A percentile compares a stretch with the other conserved stretches of the same genome.
Evolutionary conservation across 768 basidiomycete species (phyloP).

Genomic region (Trametes cingulata): DNA sequence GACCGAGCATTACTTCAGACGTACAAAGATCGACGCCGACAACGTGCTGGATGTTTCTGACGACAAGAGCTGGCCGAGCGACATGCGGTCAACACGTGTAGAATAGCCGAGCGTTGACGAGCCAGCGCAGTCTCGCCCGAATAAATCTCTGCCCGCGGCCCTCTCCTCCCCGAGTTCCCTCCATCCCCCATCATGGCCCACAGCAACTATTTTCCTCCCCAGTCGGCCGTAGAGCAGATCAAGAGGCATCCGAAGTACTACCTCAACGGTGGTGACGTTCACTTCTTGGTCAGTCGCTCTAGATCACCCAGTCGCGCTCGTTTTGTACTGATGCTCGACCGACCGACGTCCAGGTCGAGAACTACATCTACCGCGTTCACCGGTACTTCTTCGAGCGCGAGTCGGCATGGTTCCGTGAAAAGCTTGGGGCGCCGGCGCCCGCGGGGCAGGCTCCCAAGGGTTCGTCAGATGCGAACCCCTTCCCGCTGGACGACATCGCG

Average conservation of each 20-base stretch:
- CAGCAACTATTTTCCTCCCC: slow-evolving; percentile 12
- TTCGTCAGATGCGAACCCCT: slow-evolving; percentile 33
- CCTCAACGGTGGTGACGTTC: slow-evolving; percentile 53
- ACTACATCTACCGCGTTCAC: slow-evolving; percentile 34
- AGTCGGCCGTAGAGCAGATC: slow-evolving; percentile 30
- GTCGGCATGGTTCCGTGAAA: slow-evolving; percentile 29
- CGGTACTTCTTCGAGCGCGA: slow-evolving; percentile 35
- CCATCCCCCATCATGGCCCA: slow-evolving; percentile 23
- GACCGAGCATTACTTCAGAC: neutral
- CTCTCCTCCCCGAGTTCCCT: slow-evolving; percentile 8
- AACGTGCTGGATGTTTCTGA: slow-evolving; percentile 20
- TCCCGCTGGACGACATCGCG: slow-evolving; percentile 30
- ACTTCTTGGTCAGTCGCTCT: slow-evolving; percentile 44
- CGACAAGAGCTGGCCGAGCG: slow-evolving; percentile 7
- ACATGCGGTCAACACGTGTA: slow-evolving; percentile 28
- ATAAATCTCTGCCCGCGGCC: slow-evolving; percentile 21
- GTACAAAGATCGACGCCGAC: slow-evolving; percentile 10
- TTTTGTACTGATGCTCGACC: neutral
- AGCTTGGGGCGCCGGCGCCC: slow-evolving; percentile 23
- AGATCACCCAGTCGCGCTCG: neutral
- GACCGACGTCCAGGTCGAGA: slow-evolving; percentile 22
- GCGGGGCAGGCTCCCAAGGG: slow-evolving; percentile 29
- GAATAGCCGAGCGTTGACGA: slow-evolving; percentile 17
- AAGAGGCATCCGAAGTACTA: slow-evolving; percentile 44
- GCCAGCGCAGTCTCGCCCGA: slow-evolving; percentile 9